Evolutionary conservation across 495 filamentous ascomycete species (phyloP).

Genomic region (Tuber brumale): DNA sequence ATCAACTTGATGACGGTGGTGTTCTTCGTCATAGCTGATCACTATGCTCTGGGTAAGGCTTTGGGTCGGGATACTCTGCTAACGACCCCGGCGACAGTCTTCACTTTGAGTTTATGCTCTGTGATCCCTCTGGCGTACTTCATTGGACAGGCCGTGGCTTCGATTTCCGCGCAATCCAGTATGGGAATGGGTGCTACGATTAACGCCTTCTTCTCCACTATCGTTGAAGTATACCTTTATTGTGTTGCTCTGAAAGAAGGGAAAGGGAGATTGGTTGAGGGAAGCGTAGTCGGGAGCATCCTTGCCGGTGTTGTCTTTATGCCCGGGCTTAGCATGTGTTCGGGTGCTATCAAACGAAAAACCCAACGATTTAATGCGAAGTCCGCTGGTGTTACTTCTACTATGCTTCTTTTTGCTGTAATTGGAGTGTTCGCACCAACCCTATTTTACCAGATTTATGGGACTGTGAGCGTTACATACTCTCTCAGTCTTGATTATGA

Average conservation of each 20-base stretch:
- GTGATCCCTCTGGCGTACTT: constrained; percentile 98
- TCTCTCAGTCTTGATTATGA: not conserved
- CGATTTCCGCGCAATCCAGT: constrained; percentile 96
- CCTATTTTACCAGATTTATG: constrained; percentile 98
- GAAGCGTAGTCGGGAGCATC: constrained; percentile 94
- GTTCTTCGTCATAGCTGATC: constrained; percentile 87
- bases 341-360: constrained; percentile 93
- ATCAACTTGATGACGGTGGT: constrained; percentile 93
- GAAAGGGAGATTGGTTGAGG: constrained; percentile 88
- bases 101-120: constrained; percentile 74
- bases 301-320: constrained; percentile 95
- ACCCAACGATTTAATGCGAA: constrained; percentile 97
- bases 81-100: constrained; percentile 76
- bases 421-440: constrained; percentile 97
- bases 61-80: constrained; percentile 60
- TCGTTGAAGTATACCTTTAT: constrained; percentile 97
- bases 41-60: constrained; percentile 62
- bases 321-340: constrained; percentile 97
- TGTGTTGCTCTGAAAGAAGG: constrained; percentile 89
- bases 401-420: constrained; percentile 94
- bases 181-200: constrained; percentile 99
- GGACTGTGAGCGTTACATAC: constrained; percentile 58
- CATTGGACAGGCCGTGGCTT: constrained; percentile 98
- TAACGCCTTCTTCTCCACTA: constrained; percentile 98
- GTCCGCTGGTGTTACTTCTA: constrained; percentile 94